Evolutionary conservation across 148 eudicot species (phyloP).

Genomic region (Camellia japonica): DNA sequence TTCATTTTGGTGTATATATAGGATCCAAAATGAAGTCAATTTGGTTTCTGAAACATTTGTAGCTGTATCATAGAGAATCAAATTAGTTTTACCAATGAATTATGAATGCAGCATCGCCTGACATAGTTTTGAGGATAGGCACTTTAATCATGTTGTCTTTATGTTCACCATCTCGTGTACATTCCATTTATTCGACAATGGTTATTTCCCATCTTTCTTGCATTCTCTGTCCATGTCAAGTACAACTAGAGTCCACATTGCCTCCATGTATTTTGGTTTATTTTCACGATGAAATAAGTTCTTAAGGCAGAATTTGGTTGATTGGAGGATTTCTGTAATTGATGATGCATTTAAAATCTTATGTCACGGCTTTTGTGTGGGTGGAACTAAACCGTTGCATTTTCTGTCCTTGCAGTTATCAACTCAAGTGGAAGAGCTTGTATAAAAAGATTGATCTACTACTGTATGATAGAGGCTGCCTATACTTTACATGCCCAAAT

Average conservation of each 20-base stretch:
- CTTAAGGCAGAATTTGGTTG: background rate
- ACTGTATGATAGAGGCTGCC: background rate
- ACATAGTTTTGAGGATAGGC: too few relatives aligned
- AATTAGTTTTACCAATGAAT: background rate
- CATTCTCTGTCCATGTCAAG: background rate
- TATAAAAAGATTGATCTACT: background rate
- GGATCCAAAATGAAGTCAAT: background rate
- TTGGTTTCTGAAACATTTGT: background rate
- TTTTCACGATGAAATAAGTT: background rate
- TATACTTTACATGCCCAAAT: background rate
- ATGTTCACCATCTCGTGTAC: background rate
- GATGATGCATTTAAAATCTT: too few relatives aligned
- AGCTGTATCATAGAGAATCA: background rate
- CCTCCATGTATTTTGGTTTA: background rate
- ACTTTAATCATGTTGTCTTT: background rate
- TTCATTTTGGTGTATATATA: background rate
- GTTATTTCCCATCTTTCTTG: background rate
- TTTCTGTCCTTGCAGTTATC: slow-evolving; percentile 7
- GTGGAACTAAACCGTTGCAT: background rate
- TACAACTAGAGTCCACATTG: background rate
- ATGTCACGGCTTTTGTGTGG: background rate
- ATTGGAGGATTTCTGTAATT: too few relatives aligned
- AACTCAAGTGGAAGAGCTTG: background rate
- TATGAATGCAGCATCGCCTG: too few relatives aligned
- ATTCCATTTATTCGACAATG: background rate